Conservation (phyloP, 306 rosid genomes). For the Abrus precatorius region DNA sequence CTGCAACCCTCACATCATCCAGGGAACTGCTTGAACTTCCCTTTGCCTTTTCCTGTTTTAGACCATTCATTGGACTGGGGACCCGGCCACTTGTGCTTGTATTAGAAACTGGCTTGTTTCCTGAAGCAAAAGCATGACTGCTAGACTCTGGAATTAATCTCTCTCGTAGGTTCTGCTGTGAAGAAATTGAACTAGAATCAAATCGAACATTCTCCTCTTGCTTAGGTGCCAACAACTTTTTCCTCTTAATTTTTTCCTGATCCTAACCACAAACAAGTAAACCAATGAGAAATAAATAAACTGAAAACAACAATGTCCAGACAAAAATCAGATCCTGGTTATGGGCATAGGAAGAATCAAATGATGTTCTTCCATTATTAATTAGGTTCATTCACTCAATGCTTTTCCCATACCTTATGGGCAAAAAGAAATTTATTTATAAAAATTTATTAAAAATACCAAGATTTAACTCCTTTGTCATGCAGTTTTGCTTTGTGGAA, state of each 20-base stretch:
- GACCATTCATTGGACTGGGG: slow-evolving; percentile 65
- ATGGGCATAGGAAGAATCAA: slow-evolving; percentile 9
- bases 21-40: slow-evolving; percentile 65
- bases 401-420: neutral
- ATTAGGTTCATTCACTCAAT: slow-evolving; percentile 12
- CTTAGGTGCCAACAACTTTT: slow-evolving; percentile 70
- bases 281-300: slow-evolving; percentile 20
- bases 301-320: neutral
- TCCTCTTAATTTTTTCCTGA: slow-evolving; percentile 83
- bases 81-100: slow-evolving; percentile 55
- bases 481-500: slow-evolving; percentile 3
- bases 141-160: slow-evolving; percentile 65
- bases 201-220: slow-evolving; percentile 66
- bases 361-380: slow-evolving; percentile 24
- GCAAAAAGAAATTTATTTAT: neutral
- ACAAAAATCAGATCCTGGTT: slow-evolving; percentile 34
- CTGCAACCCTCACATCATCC: slow-evolving; percentile 70
- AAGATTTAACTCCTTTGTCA: slow-evolving; percentile 28
- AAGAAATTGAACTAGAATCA: slow-evolving; percentile 59
- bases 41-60: slow-evolving; percentile 78
- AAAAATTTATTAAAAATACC: slow-evolving; percentile 11
- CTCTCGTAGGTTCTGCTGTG: slow-evolving; percentile 70
- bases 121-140: slow-evolving; percentile 58
- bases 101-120: slow-evolving; percentile 60
- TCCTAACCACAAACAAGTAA: slow-evolving; percentile 59